A percentile compares a stretch with the other conserved stretches of the same genome.
Evolutionary conservation across 169 alveolate genomes (phyloP).

Genomic region (Plasmodium blacklocki): DNA sequence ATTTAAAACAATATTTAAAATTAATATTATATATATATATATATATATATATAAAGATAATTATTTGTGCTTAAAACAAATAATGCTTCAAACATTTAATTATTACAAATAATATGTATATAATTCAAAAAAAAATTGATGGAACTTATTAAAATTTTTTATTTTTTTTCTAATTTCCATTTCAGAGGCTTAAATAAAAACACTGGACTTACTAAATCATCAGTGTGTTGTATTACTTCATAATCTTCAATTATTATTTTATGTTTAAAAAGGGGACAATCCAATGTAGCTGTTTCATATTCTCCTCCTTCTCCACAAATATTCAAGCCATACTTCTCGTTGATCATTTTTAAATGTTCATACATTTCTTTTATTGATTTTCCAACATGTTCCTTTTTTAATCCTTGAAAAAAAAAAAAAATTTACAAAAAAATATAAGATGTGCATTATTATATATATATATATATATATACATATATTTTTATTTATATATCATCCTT

Average conservation of each 20-base stretch:
- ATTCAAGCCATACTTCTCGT: constrained; percentile 93
- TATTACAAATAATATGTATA: too few relatives aligned
- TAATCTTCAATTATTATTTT: constrained; percentile 78
- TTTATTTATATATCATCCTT: neutral
- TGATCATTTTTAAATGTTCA: constrained; percentile 79
- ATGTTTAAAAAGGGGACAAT: constrained; percentile 90
- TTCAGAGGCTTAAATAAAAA: constrained; percentile 69
- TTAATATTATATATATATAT: too few relatives aligned
- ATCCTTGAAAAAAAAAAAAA: constrained; percentile 88
- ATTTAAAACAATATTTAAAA: too few relatives aligned
- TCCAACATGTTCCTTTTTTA: constrained; percentile 92
- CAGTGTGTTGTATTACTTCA: constrained; percentile 65
- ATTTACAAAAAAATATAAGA: too few relatives aligned
- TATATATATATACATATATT: constrained; percentile 6
- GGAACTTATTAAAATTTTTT: neutral
- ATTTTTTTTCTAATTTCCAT: constrained; percentile 52
- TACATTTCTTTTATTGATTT: constrained; percentile 85
- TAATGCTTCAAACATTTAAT: too few relatives aligned
- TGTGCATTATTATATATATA: too few relatives aligned
- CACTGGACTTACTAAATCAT: constrained; percentile 63
- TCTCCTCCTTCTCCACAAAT: constrained; percentile 99
- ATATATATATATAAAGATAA: too few relatives aligned
- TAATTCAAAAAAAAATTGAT: constrained; percentile 1
- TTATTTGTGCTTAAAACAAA: too few relatives aligned
- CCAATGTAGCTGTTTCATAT: constrained; percentile 96